phyloP scores from a whole-genome alignment of 75 land plant genomes.

The Azolla pinnata region DNA sequence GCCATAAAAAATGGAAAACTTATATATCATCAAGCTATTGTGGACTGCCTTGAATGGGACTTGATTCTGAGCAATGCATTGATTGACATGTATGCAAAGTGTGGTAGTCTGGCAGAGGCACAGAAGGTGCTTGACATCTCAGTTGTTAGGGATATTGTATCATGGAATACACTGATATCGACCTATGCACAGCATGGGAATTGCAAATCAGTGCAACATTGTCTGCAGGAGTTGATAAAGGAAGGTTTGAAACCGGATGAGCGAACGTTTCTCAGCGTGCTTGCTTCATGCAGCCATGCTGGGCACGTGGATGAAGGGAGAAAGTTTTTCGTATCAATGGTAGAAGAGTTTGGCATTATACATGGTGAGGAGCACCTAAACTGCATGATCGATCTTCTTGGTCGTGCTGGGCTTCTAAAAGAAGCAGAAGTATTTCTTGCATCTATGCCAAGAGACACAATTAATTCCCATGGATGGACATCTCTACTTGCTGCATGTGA shows the following conservation, averaged over 20 bases:
- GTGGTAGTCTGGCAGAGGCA: slow-evolving; percentile 11
- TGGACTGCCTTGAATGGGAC: slow-evolving; percentile 6
- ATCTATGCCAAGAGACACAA: background rate
- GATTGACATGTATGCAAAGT: slow-evolving; percentile 14
- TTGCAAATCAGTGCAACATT: slow-evolving; percentile 1
- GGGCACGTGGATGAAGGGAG: slow-evolving; percentile 4
- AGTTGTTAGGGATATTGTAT: background rate
- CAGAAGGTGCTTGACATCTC: slow-evolving; percentile 9
- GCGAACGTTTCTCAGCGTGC: slow-evolving; percentile 9
- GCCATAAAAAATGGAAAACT: slow-evolving; percentile 12
- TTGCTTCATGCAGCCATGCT: slow-evolving; percentile 14
- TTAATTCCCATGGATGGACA: background rate
- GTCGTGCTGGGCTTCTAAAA: background rate
- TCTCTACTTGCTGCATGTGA: slow-evolving; percentile 2
- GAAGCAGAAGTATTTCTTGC: background rate
- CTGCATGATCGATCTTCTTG: slow-evolving; percentile 12
- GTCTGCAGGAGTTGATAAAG: slow-evolving; percentile 10
- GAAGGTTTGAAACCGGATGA: slow-evolving; percentile 11
- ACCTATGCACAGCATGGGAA: background rate
- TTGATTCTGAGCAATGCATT: slow-evolving; percentile 4
- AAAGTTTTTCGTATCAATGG: background rate
- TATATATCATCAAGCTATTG: slow-evolving; percentile 3
- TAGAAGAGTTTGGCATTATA: slow-evolving; percentile 5
- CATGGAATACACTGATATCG: slow-evolving; percentile 9
- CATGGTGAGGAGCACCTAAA: background rate